Percentiles rank a stretch among this genome's conserved stretches.
Conservation (phyloP, 2,329 filamentous ascomycete genomes). For the Arthrinium puccinioides region DNA sequence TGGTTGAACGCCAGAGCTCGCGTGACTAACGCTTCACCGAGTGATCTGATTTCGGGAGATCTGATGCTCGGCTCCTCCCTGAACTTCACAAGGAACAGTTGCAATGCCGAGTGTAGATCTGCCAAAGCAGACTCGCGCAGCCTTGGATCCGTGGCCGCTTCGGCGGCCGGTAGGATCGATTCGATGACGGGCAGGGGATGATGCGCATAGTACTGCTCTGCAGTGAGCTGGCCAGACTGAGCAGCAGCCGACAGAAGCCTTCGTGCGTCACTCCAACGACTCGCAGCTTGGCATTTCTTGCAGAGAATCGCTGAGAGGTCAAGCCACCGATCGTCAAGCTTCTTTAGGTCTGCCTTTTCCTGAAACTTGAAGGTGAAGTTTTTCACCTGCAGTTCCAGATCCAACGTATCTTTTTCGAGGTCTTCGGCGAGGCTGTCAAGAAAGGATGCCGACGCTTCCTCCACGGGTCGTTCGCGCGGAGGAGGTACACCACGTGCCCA, state of each 20-base stretch:
- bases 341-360: too few species aligned
- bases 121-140: slow-evolving; percentile 2
- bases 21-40: slow-evolving; percentile 22
- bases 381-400: slow-evolving; percentile 10
- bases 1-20: slow-evolving; percentile 16
- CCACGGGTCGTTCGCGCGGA: neutral
- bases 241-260: slow-evolving; percentile 21
- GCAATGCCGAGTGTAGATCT: slow-evolving; percentile 16
- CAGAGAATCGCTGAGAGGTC: slow-evolving; percentile 22
- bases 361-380: slow-evolving; percentile 5
- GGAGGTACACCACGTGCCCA: neutral
- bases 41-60: slow-evolving; percentile 6
- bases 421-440: neutral
- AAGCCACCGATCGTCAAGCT: slow-evolving; percentile 14
- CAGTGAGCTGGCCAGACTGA: slow-evolving; percentile 18
- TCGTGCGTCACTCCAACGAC: slow-evolving; percentile 23
- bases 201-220: slow-evolving; percentile 26
- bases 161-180: slow-evolving; percentile 12
- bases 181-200: slow-evolving; percentile 26
- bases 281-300: slow-evolving; percentile 21
- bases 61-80: slow-evolving; percentile 10
- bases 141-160: slow-evolving; percentile 9
- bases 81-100: slow-evolving; percentile 24
- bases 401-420: slow-evolving; percentile 9
- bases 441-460: neutral